These are phyloP conservation scores for Saraca asoca DNA, from an alignment of 331 rosid species.

Conservation along the genomic window DNA sequence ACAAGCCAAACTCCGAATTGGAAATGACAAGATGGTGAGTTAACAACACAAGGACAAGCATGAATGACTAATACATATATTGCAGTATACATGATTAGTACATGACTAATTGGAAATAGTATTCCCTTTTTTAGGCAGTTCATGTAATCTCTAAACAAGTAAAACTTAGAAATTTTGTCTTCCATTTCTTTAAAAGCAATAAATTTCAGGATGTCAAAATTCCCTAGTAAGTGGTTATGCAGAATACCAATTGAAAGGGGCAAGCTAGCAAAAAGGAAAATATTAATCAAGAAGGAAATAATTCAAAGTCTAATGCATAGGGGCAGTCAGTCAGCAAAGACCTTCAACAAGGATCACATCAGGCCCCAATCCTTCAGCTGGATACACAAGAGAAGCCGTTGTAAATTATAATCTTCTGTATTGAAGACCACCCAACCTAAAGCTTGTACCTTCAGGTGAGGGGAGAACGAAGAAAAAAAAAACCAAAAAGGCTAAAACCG, in stretches of 20 bases:
- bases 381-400: background rate
- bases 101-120: conserved; percentile 10
- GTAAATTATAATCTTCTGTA: background rate
- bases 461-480: too few relatives aligned
- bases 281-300: background rate
- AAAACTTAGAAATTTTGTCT: conserved; percentile 3
- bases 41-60: conserved; percentile 2
- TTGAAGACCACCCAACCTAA: background rate
- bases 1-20: conserved; percentile 5
- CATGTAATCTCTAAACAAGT: background rate
- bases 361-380: background rate
- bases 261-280: background rate
- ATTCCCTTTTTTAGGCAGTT: background rate
- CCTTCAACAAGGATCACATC: conserved; percentile 32
- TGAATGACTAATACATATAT: conserved; percentile 9
- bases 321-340: conserved; percentile 5
- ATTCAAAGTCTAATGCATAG: conserved; percentile 2
- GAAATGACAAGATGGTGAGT: background rate
- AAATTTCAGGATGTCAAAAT: background rate
- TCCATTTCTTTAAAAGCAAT: background rate
- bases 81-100: background rate
- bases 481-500: too few relatives aligned
- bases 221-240: conserved; percentile 21
- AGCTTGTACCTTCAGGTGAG: background rate
- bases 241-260: conserved; percentile 7